Evolutionary conservation across 768 basidiomycete genomes (phyloP).

Genomic region (Clavaria fumosa): DNA sequence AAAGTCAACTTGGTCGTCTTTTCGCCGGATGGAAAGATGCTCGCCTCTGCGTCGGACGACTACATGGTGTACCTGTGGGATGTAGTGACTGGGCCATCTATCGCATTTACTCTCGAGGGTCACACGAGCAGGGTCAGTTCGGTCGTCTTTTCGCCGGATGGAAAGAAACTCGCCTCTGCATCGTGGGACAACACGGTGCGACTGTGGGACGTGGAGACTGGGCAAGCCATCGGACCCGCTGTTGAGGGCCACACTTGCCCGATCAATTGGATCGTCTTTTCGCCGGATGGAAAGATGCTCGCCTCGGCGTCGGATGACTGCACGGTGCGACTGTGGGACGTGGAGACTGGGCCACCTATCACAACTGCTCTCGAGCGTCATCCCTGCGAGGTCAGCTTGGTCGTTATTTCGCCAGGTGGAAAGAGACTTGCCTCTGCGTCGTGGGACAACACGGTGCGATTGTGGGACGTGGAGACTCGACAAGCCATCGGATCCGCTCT

Average conservation of each 20-base stretch:
- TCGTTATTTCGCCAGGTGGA: not conserved
- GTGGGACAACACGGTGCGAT: constrained; percentile 33
- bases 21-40: constrained; percentile 14
- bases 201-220: constrained; percentile 5
- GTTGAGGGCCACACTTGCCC: not conserved
- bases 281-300: constrained; percentile 9
- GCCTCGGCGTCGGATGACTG: constrained; percentile 3
- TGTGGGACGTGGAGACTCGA: constrained; percentile 9
- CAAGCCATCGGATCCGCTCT: not conserved
- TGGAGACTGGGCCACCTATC: constrained; percentile 7
- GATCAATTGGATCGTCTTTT: not conserved
- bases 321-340: constrained; percentile 1
- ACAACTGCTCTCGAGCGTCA: not conserved
- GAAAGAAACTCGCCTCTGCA: constrained; percentile 13
- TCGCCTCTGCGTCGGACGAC: constrained; percentile 11
- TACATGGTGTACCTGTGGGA: constrained; percentile 13
- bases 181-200: constrained; percentile 10
- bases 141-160: constrained; percentile 16
- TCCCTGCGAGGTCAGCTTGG: not conserved
- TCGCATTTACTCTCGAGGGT: constrained; percentile 8
- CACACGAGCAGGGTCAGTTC: constrained; percentile 10
- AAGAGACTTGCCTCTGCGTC: not conserved
- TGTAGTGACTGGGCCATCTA: constrained; percentile 2
- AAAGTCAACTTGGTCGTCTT: constrained; percentile 13
- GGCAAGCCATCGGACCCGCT: not conserved